phyloP scores from a whole-genome alignment of 768 basidiomycete genomes.

The Kwoniella shandongensis region DNA sequence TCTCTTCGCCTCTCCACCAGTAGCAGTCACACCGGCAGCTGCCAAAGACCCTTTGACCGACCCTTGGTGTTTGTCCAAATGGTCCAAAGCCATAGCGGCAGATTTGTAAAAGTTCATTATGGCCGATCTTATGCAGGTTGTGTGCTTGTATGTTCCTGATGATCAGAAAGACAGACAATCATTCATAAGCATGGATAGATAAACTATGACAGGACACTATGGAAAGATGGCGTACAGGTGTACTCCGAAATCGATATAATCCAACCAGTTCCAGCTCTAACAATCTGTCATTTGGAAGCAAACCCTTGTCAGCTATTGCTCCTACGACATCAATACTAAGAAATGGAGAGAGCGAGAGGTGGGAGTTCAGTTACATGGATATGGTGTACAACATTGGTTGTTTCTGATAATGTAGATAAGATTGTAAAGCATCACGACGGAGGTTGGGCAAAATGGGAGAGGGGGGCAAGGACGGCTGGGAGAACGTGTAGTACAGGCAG shows the following conservation, averaged over 20 bases:
- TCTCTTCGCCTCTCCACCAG: conserved; percentile 46
- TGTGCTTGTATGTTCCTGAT: too few relatives aligned
- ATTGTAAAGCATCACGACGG: conserved; percentile 38
- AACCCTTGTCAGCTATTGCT: too few relatives aligned
- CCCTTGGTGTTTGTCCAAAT: conserved; percentile 83
- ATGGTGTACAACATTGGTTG: conserved; percentile 32
- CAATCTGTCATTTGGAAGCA: too few relatives aligned
- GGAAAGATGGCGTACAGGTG: conserved; percentile 18
- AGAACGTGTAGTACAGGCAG: not conserved
- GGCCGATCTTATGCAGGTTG: not conserved
- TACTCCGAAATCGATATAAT: not conserved
- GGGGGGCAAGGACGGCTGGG: not conserved
- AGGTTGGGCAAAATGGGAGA: not conserved
- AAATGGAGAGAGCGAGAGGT: too few relatives aligned
- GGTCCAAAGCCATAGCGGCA: conserved; percentile 77
- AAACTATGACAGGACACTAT: conserved; percentile 1
- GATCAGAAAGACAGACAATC: not conserved
- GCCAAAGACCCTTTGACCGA: conserved; percentile 83
- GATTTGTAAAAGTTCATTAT: conserved; percentile 94
- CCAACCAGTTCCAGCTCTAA: too few relatives aligned
- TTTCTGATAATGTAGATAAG: conserved; percentile 55
- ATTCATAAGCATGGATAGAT: not conserved
- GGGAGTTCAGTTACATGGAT: conserved; percentile 31
- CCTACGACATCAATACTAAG: too few relatives aligned
- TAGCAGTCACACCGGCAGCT: conserved; percentile 53